Evolutionary conservation across 2,329 filamentous ascomycete genomes (phyloP).

Genomic region (Shiraia sp.): DNA sequence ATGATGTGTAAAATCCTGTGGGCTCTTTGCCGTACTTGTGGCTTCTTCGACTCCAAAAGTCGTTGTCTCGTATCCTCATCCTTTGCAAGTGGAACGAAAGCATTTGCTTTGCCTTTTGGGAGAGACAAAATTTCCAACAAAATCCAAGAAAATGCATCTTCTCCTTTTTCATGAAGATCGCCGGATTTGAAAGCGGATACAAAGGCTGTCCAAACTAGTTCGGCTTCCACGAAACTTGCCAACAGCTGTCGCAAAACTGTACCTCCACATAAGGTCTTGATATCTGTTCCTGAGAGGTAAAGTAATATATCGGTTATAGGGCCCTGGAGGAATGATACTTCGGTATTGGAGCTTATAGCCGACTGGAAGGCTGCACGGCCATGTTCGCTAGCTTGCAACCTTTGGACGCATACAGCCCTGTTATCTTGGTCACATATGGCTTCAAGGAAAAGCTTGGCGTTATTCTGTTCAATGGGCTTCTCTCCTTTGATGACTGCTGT

Average conservation of each 20-base stretch:
- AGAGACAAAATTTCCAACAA: not conserved
- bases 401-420: not conserved
- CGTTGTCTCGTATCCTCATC: no score
- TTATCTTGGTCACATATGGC: not conserved
- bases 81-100: no score
- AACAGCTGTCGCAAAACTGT: not conserved
- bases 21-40: no score
- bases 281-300: not conserved
- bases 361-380: not conserved
- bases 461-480: not conserved
- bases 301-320: not conserved
- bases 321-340: not conserved
- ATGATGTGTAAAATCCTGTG: no score
- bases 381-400: not conserved
- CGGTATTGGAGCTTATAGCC: not conserved
- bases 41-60: no score
- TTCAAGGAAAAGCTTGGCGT: not conserved
- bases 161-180: not conserved
- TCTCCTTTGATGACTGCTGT: not conserved
- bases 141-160: not conserved
- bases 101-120: no score
- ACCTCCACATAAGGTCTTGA: not conserved
- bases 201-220: not conserved
- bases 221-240: not conserved
- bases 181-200: not conserved